These are phyloP conservation scores for Coniosporium apollinis DNA, from an alignment of 495 filamentous ascomycete genomes.

Conservation along the genomic window DNA sequence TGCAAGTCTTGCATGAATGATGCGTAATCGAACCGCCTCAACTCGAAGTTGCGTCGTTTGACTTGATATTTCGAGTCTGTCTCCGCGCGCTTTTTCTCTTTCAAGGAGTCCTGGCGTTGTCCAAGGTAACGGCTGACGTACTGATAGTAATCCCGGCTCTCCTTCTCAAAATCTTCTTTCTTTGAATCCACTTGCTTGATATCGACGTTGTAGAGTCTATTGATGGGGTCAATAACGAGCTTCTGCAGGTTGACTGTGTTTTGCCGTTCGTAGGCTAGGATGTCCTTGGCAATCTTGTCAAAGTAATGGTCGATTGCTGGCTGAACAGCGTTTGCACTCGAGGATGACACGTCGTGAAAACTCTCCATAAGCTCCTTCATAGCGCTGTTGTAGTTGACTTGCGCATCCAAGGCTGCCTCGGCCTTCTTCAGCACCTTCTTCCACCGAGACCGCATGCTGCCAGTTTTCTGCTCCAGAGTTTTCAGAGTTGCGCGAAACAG, in stretches of 20 bases:
- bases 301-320: conserved; percentile 97
- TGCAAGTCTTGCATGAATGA: conserved; percentile 98
- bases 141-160: conserved; percentile 92
- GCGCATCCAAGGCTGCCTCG: conserved; percentile 67
- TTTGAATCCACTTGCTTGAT: conserved; percentile 97
- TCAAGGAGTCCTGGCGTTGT: conserved; percentile 84
- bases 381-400: conserved; percentile 69
- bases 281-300: conserved; percentile 86
- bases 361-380: conserved; percentile 72
- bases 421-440: conserved; percentile 90
- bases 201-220: conserved; percentile 79
- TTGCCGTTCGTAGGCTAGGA: conserved; percentile 67
- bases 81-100: conserved; percentile 88
- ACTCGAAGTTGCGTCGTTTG: conserved; percentile 83
- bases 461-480: conserved; percentile 87
- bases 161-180: conserved; percentile 96
- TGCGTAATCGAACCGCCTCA: conserved; percentile 96
- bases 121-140: conserved; percentile 90
- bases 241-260: conserved; percentile 75
- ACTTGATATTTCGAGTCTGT: conserved; percentile 94
- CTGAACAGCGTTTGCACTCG: conserved; percentile 88
- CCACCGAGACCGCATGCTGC: conserved; percentile 82
- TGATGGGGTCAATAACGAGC: conserved; percentile 84
- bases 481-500: conserved; percentile 96
- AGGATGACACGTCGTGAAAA: conserved; percentile 69